Evolutionary conservation across 140 eudicot genomes (phyloP).

Genomic region (Anethum foeniculum): DNA sequence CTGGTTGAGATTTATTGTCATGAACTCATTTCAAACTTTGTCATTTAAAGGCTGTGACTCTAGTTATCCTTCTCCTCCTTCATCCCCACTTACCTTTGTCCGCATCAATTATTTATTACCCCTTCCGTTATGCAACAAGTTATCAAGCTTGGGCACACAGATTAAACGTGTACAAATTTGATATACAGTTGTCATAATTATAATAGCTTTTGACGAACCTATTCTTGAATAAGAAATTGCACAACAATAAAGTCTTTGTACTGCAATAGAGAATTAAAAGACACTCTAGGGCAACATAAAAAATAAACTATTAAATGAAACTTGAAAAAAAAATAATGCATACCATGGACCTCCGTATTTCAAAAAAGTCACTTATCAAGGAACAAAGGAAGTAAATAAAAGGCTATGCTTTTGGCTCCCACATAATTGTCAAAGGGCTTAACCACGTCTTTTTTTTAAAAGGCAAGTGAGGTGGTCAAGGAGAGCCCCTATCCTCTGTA

Average conservation of each 20-base stretch:
- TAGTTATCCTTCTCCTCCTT: not conserved
- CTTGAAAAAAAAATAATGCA: not conserved
- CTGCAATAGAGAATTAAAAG: not conserved
- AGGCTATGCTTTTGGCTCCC: not conserved
- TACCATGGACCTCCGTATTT: too few relatives aligned
- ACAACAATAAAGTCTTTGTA: not conserved
- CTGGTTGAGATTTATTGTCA: not conserved
- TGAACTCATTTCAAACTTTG: not conserved
- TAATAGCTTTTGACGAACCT: not conserved
- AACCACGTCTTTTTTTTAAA: too few relatives aligned
- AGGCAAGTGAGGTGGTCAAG: too few relatives aligned
- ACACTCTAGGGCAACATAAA: not conserved
- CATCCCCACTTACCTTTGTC: not conserved
- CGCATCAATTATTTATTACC: not conserved
- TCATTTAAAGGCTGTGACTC: not conserved
- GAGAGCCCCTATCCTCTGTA: not conserved
- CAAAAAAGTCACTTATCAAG: not conserved
- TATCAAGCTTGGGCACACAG: too few relatives aligned
- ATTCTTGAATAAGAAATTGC: not conserved
- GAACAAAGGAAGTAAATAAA: not conserved
- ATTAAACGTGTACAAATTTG: too few relatives aligned
- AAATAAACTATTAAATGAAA: not conserved
- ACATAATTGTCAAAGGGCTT: not conserved
- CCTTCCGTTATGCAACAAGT: not conserved
- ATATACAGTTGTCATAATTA: too few relatives aligned